A percentile compares a stretch with the other conserved stretches of the same genome.
These are phyloP conservation scores for Melanogaster broomeanus DNA, from an alignment of 768 basidiomycete species.

Conservation along the genomic window DNA sequence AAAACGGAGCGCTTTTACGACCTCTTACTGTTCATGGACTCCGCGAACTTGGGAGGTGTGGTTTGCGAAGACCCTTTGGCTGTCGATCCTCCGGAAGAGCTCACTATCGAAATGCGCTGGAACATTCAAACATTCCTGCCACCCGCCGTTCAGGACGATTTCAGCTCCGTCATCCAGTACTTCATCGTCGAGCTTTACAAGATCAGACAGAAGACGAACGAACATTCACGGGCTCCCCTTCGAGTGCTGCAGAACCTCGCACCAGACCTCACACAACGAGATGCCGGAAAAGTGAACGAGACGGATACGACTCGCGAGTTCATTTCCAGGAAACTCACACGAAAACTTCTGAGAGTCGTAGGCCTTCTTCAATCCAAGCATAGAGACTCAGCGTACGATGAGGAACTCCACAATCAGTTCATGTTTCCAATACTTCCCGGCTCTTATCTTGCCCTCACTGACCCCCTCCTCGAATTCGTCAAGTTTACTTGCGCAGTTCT, in stretches of 20 bases:
- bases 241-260: slow-evolving; percentile 66
- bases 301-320: slow-evolving; percentile 70
- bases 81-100: slow-evolving; percentile 64
- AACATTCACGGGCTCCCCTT: slow-evolving; percentile 66
- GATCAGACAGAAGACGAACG: slow-evolving; percentile 63
- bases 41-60: slow-evolving; percentile 87
- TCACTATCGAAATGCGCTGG: slow-evolving; percentile 85
- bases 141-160: slow-evolving; percentile 74
- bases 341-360: slow-evolving; percentile 73
- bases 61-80: slow-evolving; percentile 81
- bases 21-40: slow-evolving; percentile 94
- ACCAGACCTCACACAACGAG: slow-evolving; percentile 64
- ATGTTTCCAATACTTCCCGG: slow-evolving; percentile 88
- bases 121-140: slow-evolving; percentile 92
- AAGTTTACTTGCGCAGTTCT: slow-evolving; percentile 87
- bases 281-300: slow-evolving; percentile 70
- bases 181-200: slow-evolving; percentile 87
- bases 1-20: slow-evolving; percentile 90
- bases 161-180: slow-evolving; percentile 68
- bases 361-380: slow-evolving; percentile 61
- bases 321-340: slow-evolving; percentile 77
- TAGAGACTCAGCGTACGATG: slow-evolving; percentile 58
- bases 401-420: slow-evolving; percentile 56
- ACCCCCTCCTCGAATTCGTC: slow-evolving; percentile 85
- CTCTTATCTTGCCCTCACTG: slow-evolving; percentile 72